Percentiles rank a stretch among this genome's conserved stretches.
phyloP scores from a whole-genome alignment of 495 filamentous ascomycete species.

The Chlorociboria aeruginascens region DNA sequence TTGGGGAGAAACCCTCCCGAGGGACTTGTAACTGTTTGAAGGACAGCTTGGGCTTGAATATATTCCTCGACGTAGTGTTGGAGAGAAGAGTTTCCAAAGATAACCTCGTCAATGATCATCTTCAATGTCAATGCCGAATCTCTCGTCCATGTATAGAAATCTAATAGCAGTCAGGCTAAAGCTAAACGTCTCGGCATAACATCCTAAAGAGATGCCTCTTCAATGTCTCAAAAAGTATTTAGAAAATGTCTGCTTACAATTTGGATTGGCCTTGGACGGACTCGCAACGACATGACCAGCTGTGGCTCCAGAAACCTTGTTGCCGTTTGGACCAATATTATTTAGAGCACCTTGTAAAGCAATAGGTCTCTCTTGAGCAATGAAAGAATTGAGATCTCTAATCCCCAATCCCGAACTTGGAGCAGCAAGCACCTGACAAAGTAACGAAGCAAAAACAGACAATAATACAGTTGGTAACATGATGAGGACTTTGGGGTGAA shows the following conservation, averaged over 20 bases:
- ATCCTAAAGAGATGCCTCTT: neutral
- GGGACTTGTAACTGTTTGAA: conserved; percentile 42
- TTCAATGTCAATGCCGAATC: conserved; percentile 46
- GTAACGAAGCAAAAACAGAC: neutral
- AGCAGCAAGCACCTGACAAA: conserved; percentile 1
- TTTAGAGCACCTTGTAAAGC: conserved; percentile 42
- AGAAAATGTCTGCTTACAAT: conserved; percentile 29
- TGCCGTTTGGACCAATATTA: conserved; percentile 44
- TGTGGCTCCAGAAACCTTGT: conserved; percentile 29
- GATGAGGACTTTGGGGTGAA: too few relatives aligned
- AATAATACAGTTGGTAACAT: too few relatives aligned
- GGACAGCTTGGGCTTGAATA: conserved; percentile 36
- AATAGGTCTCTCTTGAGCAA: conserved; percentile 23
- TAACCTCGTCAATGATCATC: conserved; percentile 40
- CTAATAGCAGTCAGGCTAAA: conserved; percentile 18
- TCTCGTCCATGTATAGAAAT: conserved; percentile 50
- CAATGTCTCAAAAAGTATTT: neutral
- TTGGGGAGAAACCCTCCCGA: conserved; percentile 39
- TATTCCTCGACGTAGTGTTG: conserved; percentile 37
- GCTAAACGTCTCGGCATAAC: neutral
- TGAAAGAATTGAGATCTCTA: conserved; percentile 23
- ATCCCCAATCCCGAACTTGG: neutral
- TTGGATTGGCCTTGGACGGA: conserved; percentile 38
- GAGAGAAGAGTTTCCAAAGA: conserved; percentile 27
- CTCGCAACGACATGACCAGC: conserved; percentile 43